These are phyloP conservation scores for Solanum chacoense DNA, from an alignment of 305 asterid species.

Conservation along the genomic window DNA sequence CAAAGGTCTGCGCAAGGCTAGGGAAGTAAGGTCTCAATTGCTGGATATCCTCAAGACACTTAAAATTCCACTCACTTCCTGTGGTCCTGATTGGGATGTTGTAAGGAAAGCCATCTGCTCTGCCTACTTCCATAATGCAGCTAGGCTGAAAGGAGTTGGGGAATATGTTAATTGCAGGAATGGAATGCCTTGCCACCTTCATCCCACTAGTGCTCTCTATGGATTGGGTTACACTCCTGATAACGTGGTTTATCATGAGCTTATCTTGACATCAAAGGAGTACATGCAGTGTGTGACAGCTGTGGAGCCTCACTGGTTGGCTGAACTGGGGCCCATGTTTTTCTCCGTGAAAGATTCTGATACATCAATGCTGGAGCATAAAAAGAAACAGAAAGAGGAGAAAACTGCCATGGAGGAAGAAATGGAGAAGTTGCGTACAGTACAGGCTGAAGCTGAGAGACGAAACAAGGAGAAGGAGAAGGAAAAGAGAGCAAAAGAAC, in stretches of 20 bases:
- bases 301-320: conserved; percentile 95
- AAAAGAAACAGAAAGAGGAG: conserved; percentile 87
- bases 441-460: conserved; percentile 44
- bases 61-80: conserved; percentile 66
- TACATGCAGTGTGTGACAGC: conserved; percentile 93
- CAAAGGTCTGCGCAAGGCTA: conserved; percentile 76
- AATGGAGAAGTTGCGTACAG: conserved; percentile 71
- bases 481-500: conserved; percentile 55
- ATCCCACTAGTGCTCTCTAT: conserved; percentile 89
- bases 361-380: conserved; percentile 70
- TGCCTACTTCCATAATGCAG: conserved; percentile 87
- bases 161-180: conserved; percentile 86
- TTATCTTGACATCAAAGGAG: conserved; percentile 74
- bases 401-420: conserved; percentile 93
- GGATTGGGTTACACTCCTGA: conserved; percentile 94
- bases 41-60: conserved; percentile 71
- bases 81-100: conserved; percentile 88
- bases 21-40: conserved; percentile 92
- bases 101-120: conserved; percentile 90
- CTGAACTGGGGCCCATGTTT: conserved; percentile 94
- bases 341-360: conserved; percentile 93
- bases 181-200: conserved; percentile 96
- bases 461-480: conserved; percentile 46
- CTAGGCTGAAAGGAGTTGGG: conserved; percentile 74
- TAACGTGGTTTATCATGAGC: conserved; percentile 85